Evolutionary conservation across 331 rosid genomes (phyloP), one percentile per base, ranked within the genome.

Genomic region (Acacia pycnantha): DNA sequence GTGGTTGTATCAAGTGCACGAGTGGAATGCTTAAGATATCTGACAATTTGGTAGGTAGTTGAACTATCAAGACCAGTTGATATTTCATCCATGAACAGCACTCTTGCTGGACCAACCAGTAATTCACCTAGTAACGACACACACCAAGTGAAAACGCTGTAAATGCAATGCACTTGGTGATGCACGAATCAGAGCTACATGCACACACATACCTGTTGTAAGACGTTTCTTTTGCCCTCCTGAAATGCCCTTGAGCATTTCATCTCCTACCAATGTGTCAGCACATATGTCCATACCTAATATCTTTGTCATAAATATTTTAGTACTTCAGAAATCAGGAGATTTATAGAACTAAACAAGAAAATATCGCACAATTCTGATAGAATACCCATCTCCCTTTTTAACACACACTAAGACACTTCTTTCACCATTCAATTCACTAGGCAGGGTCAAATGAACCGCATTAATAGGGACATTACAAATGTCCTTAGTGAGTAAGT

Each of bases 201-300:
- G 33, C 48, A 31, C 73, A 70, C 70, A 72, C 43, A 78, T 75
- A 94, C 99, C 99, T 87, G 99, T 92, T 18, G 99, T 90, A 44
- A 96, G 99, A 83, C 99, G 93, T 87, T 96, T 96, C 90, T 96
- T 96, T 87, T 96, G 99, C 6, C 99, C 99, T 44, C 99, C 99
- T 11, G 99, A 96, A 73, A 96, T 94, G 43, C 99, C 99, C 85
- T 96, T 96, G 18, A 96, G 95, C 99, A 96, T 96, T 91, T 94
- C 99, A 87, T 96, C 98, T 71, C 99, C 99, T 54, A 92, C 98
- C 88, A 96, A 86, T 72, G 99, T 96, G 90, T 96, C 99, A 88
- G 97, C 98, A 75, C 99, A 96, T 62, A 91, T 81, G 88, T 96
- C 99, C 97, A 96, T 88, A 90, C 99, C 99, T 94, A 96, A 90